Percentiles rank a stretch among this genome's conserved stretches.
These are phyloP conservation scores for Parathielavia appendiculata DNA, from an alignment of 495 filamentous ascomycete species.

Conservation along the genomic window DNA sequence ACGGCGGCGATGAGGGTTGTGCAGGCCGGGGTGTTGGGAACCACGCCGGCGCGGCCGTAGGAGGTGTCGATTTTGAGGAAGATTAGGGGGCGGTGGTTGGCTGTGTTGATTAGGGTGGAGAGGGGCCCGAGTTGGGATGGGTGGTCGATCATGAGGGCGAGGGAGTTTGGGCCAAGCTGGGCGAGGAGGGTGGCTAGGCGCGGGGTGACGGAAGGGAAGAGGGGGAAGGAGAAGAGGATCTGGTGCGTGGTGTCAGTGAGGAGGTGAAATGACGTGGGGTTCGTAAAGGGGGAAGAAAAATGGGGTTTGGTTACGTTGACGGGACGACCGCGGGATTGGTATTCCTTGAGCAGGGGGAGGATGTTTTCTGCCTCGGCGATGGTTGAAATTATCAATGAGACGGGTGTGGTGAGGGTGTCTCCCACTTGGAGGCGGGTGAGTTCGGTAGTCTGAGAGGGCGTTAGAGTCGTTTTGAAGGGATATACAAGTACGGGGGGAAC, in stretches of 20 bases:
- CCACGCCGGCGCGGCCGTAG: slow-evolving; percentile 67
- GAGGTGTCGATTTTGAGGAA: slow-evolving; percentile 80
- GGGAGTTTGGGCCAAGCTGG: slow-evolving; percentile 45
- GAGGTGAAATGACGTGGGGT: neutral
- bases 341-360: slow-evolving; percentile 55
- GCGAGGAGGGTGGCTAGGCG: slow-evolving; percentile 52
- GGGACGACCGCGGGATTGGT: slow-evolving; percentile 42
- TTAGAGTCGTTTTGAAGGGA: slow-evolving; percentile 2
- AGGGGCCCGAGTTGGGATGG: slow-evolving; percentile 49
- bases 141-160: slow-evolving; percentile 73
- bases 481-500: neutral
- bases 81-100: slow-evolving; percentile 44
- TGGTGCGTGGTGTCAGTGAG: slow-evolving; percentile 22
- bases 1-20: slow-evolving; percentile 47
- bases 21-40: slow-evolving; percentile 46
- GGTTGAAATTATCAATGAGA: slow-evolving; percentile 74
- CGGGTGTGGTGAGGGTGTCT: slow-evolving; percentile 40
- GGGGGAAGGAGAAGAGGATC: slow-evolving; percentile 72
- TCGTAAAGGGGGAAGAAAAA: neutral
- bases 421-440: slow-evolving; percentile 71
- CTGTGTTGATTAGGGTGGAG: slow-evolving; percentile 36
- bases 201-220: slow-evolving; percentile 55
- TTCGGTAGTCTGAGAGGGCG: slow-evolving; percentile 50
- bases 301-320: slow-evolving; percentile 49
- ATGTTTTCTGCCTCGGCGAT: slow-evolving; percentile 69